These are phyloP conservation scores for Trypanosoma rangeli DNA, from an alignment of 208 protist genomes.

Conservation along the genomic window DNA sequence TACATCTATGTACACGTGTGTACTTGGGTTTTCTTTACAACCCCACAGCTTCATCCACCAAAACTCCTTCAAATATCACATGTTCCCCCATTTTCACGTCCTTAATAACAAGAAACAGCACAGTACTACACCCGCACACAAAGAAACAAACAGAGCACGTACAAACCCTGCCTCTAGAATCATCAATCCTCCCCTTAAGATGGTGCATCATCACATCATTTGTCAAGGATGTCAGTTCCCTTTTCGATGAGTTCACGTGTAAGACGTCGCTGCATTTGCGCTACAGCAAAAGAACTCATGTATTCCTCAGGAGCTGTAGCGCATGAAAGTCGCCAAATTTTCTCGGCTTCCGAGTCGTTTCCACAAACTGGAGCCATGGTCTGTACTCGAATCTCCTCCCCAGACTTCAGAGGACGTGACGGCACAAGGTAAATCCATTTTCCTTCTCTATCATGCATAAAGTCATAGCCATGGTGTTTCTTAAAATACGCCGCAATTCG, in stretches of 20 bases:
- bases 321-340: conserved; percentile 89
- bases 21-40: no score
- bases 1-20: no score
- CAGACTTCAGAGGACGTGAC: conserved; percentile 45
- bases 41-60: no score
- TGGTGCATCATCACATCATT: not conserved
- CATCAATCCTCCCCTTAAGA: not conserved
- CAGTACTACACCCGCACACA: not conserved
- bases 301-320: conserved; percentile 64
- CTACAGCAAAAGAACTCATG: conserved; percentile 53
- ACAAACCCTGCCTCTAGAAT: not conserved
- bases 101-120: no score
- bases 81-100: no score
- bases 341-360: conserved; percentile 68
- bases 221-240: conserved; percentile 24
- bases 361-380: conserved; percentile 89
- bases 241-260: conserved; percentile 49
- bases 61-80: no score
- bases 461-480: conserved; percentile 55
- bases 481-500: conserved; percentile 62
- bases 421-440: conserved; percentile 83
- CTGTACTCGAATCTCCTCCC: conserved; percentile 78
- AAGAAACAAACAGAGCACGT: not conserved
- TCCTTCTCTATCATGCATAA: conserved; percentile 37
- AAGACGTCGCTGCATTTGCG: conserved; percentile 38